A percentile compares a stretch with the other conserved stretches of the same genome.
Evolutionary conservation across 805 yeast species (phyloP).

Genomic region (Saturnispora saitoi): DNA sequence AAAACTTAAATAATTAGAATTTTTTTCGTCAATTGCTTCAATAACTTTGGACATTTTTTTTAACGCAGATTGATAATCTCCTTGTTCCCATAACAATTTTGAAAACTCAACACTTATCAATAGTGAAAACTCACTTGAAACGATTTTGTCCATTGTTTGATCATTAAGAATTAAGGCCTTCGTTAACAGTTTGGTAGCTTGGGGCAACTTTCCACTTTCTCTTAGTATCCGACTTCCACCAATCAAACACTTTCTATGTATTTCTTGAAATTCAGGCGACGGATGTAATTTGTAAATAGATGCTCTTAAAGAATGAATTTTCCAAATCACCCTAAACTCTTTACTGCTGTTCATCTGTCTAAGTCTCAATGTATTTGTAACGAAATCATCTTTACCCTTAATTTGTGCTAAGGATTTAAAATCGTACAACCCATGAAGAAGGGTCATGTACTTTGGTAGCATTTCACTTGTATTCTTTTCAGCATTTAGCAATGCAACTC

Average conservation of each 20-base stretch:
- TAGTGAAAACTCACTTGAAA: slow-evolving; percentile 8
- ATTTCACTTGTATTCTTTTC: slow-evolving; percentile 44
- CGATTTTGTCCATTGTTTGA: slow-evolving; percentile 11
- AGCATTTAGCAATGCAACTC: slow-evolving; percentile 45
- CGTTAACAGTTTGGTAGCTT: slow-evolving; percentile 61
- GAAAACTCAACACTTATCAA: slow-evolving; percentile 67
- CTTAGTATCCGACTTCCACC: slow-evolving; percentile 58
- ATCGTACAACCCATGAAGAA: slow-evolving; percentile 56
- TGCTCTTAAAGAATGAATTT: slow-evolving; percentile 36
- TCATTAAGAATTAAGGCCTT: slow-evolving; percentile 44
- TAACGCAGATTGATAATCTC: slow-evolving; percentile 79
- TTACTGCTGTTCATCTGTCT: slow-evolving; percentile 22
- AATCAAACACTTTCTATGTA: slow-evolving; percentile 45
- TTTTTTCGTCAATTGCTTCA: slow-evolving; percentile 13
- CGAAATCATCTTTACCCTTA: slow-evolving; percentile 12
- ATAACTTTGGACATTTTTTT: slow-evolving; percentile 44
- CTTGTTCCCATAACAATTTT: slow-evolving; percentile 79
- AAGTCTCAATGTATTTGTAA: slow-evolving; percentile 14
- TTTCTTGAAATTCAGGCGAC: slow-evolving; percentile 17
- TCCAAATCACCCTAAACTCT: slow-evolving; percentile 40
- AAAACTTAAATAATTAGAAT: slow-evolving; percentile 30
- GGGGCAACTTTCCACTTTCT: slow-evolving; percentile 56
- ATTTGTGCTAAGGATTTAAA: slow-evolving; percentile 32
- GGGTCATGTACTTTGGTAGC: slow-evolving; percentile 38
- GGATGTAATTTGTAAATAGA: slow-evolving; percentile 28